Percentiles rank a stretch among this genome's conserved stretches.
phyloP scores from a whole-genome alignment of 148 eudicot genomes.

The Arctostaphylos glauca region DNA sequence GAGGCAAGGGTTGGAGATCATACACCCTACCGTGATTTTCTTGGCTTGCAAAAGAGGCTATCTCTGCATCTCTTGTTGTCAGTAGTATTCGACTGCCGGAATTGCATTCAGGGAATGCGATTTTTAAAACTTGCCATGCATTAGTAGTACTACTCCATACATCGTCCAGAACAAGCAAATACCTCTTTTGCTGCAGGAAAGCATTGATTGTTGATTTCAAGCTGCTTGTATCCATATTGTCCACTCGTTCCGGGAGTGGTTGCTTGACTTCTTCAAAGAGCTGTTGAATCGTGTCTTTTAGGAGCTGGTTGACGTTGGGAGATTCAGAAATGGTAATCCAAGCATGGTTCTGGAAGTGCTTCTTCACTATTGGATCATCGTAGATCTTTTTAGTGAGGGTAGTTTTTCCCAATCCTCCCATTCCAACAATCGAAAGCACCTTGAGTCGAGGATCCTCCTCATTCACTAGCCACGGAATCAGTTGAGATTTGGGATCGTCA shows the following conservation, averaged over 20 bases:
- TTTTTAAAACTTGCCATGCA: conserved; percentile 9
- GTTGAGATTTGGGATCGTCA: not conserved
- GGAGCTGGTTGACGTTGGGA: not conserved
- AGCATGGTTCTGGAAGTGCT: not conserved
- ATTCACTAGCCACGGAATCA: not conserved
- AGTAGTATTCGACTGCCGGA: conserved; percentile 20
- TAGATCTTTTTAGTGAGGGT: not conserved
- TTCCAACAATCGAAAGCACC: conserved; percentile 7
- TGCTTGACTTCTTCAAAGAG: conserved; percentile 12
- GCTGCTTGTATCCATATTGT: conserved; percentile 3
- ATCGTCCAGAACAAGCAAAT: conserved; percentile 6
- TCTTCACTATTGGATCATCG: not conserved
- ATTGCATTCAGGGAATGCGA: conserved; percentile 9
- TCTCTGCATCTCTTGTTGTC: conserved; percentile 13
- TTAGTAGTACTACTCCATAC: conserved; percentile 9
- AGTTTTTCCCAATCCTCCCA: not conserved
- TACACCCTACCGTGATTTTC: not conserved
- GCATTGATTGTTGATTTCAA: conserved; percentile 9
- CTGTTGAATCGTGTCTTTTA: not conserved
- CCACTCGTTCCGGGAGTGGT: conserved; percentile 15
- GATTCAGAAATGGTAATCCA: not conserved
- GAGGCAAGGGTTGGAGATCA: not conserved
- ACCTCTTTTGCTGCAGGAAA: not conserved
- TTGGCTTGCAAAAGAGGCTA: conserved; percentile 1
- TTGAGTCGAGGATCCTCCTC: conserved; percentile 18